Evolutionary conservation across 371 early-diverging fungal genomes (phyloP), one percentile per base, ranked within the genome.

Genomic region (Mucor velutinosus): DNA sequence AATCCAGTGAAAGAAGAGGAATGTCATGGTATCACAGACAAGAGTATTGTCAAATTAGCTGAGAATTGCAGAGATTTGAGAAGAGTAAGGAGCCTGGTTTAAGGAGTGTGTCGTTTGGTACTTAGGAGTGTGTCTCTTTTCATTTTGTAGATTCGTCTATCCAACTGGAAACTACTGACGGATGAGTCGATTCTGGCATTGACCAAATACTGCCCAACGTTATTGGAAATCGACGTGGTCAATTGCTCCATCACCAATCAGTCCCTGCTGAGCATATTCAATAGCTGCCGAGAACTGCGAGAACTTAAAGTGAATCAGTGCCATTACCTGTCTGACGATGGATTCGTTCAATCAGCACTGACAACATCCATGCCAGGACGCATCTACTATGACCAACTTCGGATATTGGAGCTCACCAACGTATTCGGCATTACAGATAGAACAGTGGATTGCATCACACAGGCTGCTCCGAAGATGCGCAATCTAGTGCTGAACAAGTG

Each of bases 401-500:
- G 90, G 1, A 76, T 88, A n/a, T 70, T 90, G 27, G 88, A 88
- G 43, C 69, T 90, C 69, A 87, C 90, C 10, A 78, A 79, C 0
- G 80, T 84, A 7, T 43, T 67, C 1, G 69, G 72, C 29, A 76
- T 90, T 47, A 87, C 87, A 19, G 90, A 90, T 59, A 74, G 76
- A 23, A 69, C 88, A 4, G 62, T 90, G 1, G 73, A 78, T 37
- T 69, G 70, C 33, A 81, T 90, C 56, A 79, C 86, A 8, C 67
- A 72, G 4, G 78, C 85, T 25, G 85, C 88, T 17, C 86, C 90
- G 7, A 86, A 85, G 56, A 76, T 89, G 19, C 85, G 90, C 30
- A 85, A 84, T 58, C 67, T 89, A 7, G 75, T 85, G 15, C 65
- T 89, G 39, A 87, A 87, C 63, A 89, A 89, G 69, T 89, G 90